Conservation (phyloP, 1,139 yeast species). For the Suhomyces yuchorum region DNA sequence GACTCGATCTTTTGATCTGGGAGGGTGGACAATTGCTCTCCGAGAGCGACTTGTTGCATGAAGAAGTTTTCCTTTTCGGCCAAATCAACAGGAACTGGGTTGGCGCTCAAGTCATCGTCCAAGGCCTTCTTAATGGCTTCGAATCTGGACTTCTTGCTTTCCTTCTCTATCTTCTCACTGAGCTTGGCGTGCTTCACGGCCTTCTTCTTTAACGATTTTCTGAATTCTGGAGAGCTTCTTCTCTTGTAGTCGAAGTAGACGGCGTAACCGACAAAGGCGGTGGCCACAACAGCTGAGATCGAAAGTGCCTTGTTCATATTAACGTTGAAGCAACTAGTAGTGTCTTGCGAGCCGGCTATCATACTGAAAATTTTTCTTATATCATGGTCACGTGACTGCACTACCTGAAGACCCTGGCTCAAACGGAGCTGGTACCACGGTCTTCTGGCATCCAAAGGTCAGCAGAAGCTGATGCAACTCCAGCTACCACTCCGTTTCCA, state of each 20-base stretch:
- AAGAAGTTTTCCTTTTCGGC: constrained; percentile 74
- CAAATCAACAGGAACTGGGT: constrained; percentile 77
- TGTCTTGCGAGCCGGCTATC: background rate
- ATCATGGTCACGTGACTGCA: background rate
- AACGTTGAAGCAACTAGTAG: background rate
- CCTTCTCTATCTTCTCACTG: constrained; percentile 57
- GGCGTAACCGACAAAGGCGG: constrained; percentile 72
- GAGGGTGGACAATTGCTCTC: constrained; percentile 67
- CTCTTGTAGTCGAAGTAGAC: constrained; percentile 90
- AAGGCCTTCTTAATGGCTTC: constrained; percentile 63
- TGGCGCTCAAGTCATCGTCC: constrained; percentile 60
- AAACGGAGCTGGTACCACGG: too few species aligned
- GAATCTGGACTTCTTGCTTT: constrained; percentile 61
- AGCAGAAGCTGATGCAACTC: too few species aligned
- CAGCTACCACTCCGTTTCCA: too few species aligned
- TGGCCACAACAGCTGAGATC: constrained; percentile 51
- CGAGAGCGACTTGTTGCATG: constrained; percentile 79
- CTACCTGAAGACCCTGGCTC: too few species aligned
- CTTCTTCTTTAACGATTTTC: constrained; percentile 69
- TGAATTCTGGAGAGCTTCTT: constrained; percentile 79
- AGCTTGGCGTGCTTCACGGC: constrained; percentile 60
- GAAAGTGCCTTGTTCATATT: constrained; percentile 46
- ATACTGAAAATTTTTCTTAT: constrained; percentile 1
- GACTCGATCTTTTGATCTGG: constrained; percentile 71
- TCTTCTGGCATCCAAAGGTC: too few species aligned